Evolutionary conservation across 345 rosid genomes (phyloP).

Genomic region (Pseudoturritis turrita): DNA sequence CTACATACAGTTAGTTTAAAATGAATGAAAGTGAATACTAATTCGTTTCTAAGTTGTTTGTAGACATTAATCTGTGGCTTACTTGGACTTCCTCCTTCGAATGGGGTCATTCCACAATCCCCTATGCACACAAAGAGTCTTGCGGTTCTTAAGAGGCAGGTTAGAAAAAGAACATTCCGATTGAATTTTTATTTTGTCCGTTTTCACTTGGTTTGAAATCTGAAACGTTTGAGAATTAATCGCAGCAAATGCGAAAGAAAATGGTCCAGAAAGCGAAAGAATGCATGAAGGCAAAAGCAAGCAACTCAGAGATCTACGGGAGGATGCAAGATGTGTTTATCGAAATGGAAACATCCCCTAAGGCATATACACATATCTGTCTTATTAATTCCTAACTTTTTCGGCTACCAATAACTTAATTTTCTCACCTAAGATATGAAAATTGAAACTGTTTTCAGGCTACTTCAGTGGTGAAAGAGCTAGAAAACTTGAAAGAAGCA

Average conservation of each 20-base stretch:
- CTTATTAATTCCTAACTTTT: background rate
- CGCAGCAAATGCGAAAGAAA: slow-evolving; percentile 55
- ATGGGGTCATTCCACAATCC: slow-evolving; percentile 87
- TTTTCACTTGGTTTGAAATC: background rate
- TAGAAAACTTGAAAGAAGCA: slow-evolving; percentile 64
- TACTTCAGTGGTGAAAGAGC: slow-evolving; percentile 49
- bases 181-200: background rate
- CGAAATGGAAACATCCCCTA: slow-evolving; percentile 56
- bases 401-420: background rate
- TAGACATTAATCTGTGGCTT: slow-evolving; percentile 85
- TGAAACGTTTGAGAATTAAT: background rate
- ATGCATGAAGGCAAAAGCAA: slow-evolving; percentile 58
- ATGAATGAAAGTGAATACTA: background rate
- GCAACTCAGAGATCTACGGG: slow-evolving; percentile 56
- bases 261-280: slow-evolving; percentile 67
- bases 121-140: slow-evolving; percentile 95
- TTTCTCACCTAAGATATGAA: slow-evolving; percentile 7
- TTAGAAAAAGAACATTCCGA: slow-evolving; percentile 9
- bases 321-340: slow-evolving; percentile 59
- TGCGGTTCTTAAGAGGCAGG: slow-evolving; percentile 73
- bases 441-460: slow-evolving; percentile 33
- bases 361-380: slow-evolving; percentile 26
- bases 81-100: slow-evolving; percentile 75
- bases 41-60: background rate
- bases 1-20: background rate